phyloP scores from a whole-genome alignment of 306 rosid genomes.

The Malus sylvestris region DNA sequence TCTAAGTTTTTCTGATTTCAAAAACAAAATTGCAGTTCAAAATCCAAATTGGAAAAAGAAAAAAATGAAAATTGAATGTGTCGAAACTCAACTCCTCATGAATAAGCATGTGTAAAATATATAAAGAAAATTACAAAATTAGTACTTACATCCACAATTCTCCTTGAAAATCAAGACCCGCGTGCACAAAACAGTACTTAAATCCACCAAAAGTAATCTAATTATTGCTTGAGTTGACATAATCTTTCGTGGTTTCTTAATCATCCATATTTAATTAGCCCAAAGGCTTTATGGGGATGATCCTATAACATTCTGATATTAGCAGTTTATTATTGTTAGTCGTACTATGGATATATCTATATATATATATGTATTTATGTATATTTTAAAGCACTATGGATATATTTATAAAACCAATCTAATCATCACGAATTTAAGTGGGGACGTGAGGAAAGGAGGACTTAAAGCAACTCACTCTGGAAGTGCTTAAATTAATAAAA shows the following conservation, averaged over 20 bases:
- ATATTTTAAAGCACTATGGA: not conserved
- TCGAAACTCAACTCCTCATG: not conserved
- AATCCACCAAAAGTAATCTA: conserved; percentile 15
- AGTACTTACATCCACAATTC: conserved; percentile 37
- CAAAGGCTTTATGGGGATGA: conserved; percentile 33
- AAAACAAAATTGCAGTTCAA: not conserved
- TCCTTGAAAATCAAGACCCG: conserved; percentile 42
- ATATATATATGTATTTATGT: too few species aligned
- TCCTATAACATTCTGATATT: conserved; percentile 21
- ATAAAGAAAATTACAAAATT: conserved; percentile 16
- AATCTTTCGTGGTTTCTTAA: conserved; percentile 26
- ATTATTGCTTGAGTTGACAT: conserved; percentile 37
- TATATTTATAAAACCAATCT: conserved; percentile 29
- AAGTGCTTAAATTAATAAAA: conserved; percentile 30
- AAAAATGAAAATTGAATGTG: not conserved
- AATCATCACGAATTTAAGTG: conserved; percentile 49
- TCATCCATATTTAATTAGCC: conserved; percentile 33
- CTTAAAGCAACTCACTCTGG: conserved; percentile 27
- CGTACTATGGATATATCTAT: conserved; percentile 11
- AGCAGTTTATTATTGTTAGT: conserved; percentile 15
- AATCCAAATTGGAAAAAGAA: not conserved
- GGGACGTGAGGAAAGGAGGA: conserved; percentile 21
- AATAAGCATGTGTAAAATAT: not conserved
- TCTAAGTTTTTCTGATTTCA: not conserved
- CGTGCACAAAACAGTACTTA: conserved; percentile 41